Conservation (phyloP, 805 yeast genomes). For the Limtongia smithiae region DNA sequence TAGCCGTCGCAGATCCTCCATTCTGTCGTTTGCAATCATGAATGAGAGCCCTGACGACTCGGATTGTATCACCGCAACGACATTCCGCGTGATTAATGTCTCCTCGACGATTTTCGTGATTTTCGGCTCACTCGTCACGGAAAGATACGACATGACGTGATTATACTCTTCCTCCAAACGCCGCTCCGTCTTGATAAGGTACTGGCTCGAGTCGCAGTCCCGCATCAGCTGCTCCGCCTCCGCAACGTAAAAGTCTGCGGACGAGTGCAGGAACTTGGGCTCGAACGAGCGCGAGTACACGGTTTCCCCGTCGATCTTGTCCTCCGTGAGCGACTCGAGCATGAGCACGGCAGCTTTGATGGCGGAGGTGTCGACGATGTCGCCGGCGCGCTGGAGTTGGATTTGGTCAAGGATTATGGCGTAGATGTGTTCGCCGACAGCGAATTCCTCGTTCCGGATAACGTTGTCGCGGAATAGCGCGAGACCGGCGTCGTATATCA, state of each 20-base stretch:
- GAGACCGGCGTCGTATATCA: slow-evolving; percentile 71
- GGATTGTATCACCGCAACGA: slow-evolving; percentile 52
- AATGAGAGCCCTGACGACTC: slow-evolving; percentile 54
- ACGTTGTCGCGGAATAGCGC: slow-evolving; percentile 60
- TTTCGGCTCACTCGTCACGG: slow-evolving; percentile 53
- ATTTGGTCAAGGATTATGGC: slow-evolving; percentile 53
- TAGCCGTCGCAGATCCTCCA: slow-evolving; percentile 45
- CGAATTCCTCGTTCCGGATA: slow-evolving; percentile 47
- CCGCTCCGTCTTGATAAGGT: slow-evolving; percentile 49
- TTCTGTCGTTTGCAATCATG: slow-evolving; percentile 52
- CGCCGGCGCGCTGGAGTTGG: slow-evolving; percentile 53
- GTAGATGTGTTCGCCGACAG: slow-evolving; percentile 52
- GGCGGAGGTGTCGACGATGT: slow-evolving; percentile 53
- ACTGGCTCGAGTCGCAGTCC: slow-evolving; percentile 49
- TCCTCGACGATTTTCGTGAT: slow-evolving; percentile 55
- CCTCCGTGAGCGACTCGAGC: slow-evolving; percentile 63
- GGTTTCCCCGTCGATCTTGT: slow-evolving; percentile 44
- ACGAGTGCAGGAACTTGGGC: slow-evolving; percentile 53
- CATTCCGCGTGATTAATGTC: slow-evolving; percentile 53
- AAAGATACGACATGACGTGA: slow-evolving; percentile 52
- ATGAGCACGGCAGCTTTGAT: slow-evolving; percentile 62
- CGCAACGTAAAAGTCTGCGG: slow-evolving; percentile 53
- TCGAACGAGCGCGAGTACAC: slow-evolving; percentile 66
- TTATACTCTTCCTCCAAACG: slow-evolving; percentile 62
- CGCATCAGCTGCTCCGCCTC: slow-evolving; percentile 47